Percentiles rank a stretch among this genome's conserved stretches.
Conservation (phyloP, 139 green algal genomes). For the Chlorella vulgaris region DNA sequence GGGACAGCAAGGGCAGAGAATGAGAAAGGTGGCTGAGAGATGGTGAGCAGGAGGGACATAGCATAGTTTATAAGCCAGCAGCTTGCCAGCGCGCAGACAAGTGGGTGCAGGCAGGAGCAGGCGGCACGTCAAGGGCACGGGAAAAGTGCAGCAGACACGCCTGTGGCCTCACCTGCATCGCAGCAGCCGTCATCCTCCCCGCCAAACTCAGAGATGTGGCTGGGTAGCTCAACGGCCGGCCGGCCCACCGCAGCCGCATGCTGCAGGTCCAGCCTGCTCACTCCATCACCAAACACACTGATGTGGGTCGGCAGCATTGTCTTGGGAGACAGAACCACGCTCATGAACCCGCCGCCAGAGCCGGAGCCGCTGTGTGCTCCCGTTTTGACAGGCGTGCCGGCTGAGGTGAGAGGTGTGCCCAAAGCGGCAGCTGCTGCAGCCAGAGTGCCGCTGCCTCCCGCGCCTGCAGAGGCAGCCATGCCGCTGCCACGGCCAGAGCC, state of each 20-base stretch:
- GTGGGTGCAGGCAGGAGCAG: too few relatives aligned
- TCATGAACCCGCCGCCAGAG: neutral
- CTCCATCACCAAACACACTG: slow-evolving; percentile 64
- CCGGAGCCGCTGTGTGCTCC: neutral
- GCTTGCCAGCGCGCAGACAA: too few relatives aligned
- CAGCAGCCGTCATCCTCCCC: slow-evolving; percentile 1
- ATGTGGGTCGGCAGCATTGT: slow-evolving; percentile 68
- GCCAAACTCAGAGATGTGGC: slow-evolving; percentile 61
- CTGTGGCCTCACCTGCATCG: neutral
- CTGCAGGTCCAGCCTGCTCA: slow-evolving; percentile 9
- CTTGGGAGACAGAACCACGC: neutral
- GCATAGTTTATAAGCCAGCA: too few relatives aligned
- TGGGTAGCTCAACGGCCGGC: slow-evolving; percentile 33
- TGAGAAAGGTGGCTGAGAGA: neutral
- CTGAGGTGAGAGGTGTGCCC: neutral
- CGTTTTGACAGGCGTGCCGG: neutral
- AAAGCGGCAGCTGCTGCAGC: neutral
- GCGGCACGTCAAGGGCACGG: too few relatives aligned
- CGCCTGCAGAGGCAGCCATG: neutral
- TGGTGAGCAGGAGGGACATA: neutral
- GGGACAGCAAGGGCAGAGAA: neutral
- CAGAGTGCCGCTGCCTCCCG: neutral
- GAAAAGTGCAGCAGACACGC: too few relatives aligned
- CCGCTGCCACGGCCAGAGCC: neutral
- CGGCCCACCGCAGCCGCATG: slow-evolving; percentile 8